Base-by-base conservation (phyloP, 192 early-diverging fungal genomes). In the Backusella morwellensis region DNA sequence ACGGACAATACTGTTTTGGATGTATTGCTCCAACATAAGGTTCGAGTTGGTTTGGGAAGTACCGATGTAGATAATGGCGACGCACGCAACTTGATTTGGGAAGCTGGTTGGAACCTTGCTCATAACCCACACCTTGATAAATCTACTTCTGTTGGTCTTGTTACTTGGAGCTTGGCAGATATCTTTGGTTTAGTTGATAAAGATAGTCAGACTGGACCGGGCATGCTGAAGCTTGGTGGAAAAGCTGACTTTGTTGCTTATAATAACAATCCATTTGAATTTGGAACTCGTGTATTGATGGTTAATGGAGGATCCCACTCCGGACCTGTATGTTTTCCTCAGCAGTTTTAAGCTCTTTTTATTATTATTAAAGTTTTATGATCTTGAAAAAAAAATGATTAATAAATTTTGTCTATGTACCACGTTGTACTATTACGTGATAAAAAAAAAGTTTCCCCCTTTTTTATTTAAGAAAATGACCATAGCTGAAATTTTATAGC, bases 161-260 rank as follows among this genome's bases (percentile, higher is more conserved):
- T 94, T 23, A 91, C 92, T 59, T 95, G 93, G 94, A 91, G 89
- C 70, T 85, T 93, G 54, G 93, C 90, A 21, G 80, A 91, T 34
- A 91, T 92, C 42, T 86, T 91, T 63, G 89, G 88, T 36, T 77
- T 91, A n/a, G 19, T 59, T 21, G 76, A 75, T 26, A 50, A 29
- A 3, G 32, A 41, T 2, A 78, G 47, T 44, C 73, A 29, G 4
- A 52, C 19, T 23, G 80, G 36, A 74, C 84, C 66, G 26, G 80
- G 78, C 26, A 42, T 54, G 2, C 34, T 76, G 6, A 41, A 76
- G 42, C 72, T 76, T 2, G 76, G 78, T 4, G 66, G 47, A 2
- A 79, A 83, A 19, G 84, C 90, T 3, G 83, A 82, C 36, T 87
- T 94, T 79, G 88, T 93, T 26, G 86, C 87, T n/a, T 91, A 90